phyloP scores from a whole-genome alignment of 345 rosid species.

The Lumnitzera littorea region DNA sequence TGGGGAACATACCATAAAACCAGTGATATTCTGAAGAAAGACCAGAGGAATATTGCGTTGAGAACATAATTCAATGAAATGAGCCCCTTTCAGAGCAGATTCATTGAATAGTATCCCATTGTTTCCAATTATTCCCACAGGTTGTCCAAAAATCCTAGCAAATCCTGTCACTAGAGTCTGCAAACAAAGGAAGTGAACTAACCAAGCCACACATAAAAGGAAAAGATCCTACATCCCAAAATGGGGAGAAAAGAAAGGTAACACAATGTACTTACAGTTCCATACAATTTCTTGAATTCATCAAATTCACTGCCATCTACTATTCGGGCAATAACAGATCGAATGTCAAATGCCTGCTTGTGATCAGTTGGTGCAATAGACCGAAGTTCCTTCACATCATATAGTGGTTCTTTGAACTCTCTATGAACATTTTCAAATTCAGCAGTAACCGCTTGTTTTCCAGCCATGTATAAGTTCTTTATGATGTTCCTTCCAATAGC shows the following conservation, averaged over 20 bases:
- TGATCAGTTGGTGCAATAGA: slow-evolving; percentile 90
- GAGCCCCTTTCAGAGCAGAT: slow-evolving; percentile 96
- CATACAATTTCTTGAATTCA: slow-evolving; percentile 93
- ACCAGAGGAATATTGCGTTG: slow-evolving; percentile 86
- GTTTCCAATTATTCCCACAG: slow-evolving; percentile 87
- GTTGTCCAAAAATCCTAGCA: slow-evolving; percentile 74
- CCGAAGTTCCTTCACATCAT: slow-evolving; percentile 72
- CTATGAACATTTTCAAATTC: slow-evolving; percentile 26
- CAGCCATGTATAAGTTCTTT: slow-evolving; percentile 91
- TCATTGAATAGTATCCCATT: slow-evolving; percentile 87
- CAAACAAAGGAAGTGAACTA: slow-evolving; percentile 11
- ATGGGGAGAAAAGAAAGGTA: background rate
- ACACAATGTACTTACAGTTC: slow-evolving; percentile 64
- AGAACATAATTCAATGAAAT: slow-evolving; percentile 81
- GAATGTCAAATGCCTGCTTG: slow-evolving; percentile 84
- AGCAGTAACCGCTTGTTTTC: slow-evolving; percentile 30
- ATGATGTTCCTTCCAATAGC: slow-evolving; percentile 85
- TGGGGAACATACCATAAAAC: slow-evolving; percentile 69
- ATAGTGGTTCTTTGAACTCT: slow-evolving; percentile 62
- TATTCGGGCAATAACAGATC: slow-evolving; percentile 83
- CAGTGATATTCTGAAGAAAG: slow-evolving; percentile 93
- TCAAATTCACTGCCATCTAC: slow-evolving; percentile 96
- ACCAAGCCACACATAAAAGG: slow-evolving; percentile 1
- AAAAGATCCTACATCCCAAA: background rate
- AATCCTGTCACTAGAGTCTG: slow-evolving; percentile 96